Evolutionary conservation across 106 monocot genomes (phyloP), one percentile per base, ranked within the genome.

Genomic region (Ottelia alismoides): DNA sequence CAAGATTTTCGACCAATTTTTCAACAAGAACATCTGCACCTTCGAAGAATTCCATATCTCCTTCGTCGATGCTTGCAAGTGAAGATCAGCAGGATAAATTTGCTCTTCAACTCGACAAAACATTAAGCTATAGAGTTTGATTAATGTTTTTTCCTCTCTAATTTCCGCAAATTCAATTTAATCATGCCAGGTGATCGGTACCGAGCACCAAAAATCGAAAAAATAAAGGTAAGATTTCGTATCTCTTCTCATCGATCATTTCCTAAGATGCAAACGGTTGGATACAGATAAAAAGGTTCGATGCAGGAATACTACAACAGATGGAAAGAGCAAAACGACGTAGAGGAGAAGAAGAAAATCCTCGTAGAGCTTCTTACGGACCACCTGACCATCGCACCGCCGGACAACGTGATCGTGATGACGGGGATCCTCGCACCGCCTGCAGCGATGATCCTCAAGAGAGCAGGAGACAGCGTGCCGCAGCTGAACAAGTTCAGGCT

Each of bases 361-460:
- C 14, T 93, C 0, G 26, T 58, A 0, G 1, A 60, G 0, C 67
- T 70, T 48, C 40, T 93, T 25, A 35, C 20, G 3, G 21, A 49
- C 0, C 7, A 58, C 2, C 63, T 80, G 3, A 63, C 12, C 0
- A 20, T 3, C 21, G 55, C 30, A 4, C 48, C 28, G 1, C 60
- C 63, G 0, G 60, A 66, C 20, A 27, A 28, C 1, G 21, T 51
- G 0, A 51, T 94, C 21, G 23, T 88, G 9, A 0, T 74, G 48
- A 69, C 81, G 0, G 93, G 84, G 2, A 0, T 84, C 14, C 64
- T 68, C 9, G 93, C 61, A 1, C 88, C 93, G 0, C 30, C 81
- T 0, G 80, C 80, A 9, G 77, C 80, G 25, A 73, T 84, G 70
- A 23, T 71, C 11, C 26, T 88, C 2, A 94, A 88, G 70, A 84